These are phyloP conservation scores for Oropetium thomaeum DNA, from an alignment of 176 grass and related monocot species.

Conservation along the genomic window DNA sequence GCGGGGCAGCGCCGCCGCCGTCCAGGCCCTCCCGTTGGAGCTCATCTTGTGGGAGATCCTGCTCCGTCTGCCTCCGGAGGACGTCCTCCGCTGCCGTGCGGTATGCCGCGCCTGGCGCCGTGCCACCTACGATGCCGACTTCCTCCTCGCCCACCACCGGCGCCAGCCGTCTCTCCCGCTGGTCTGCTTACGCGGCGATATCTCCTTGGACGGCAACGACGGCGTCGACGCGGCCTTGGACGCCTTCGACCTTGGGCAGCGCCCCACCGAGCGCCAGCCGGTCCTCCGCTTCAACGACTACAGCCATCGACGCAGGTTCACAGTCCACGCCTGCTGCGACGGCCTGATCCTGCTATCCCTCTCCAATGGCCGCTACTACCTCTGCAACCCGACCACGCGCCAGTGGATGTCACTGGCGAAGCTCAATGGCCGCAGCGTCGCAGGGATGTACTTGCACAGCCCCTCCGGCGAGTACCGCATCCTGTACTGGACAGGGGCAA, in stretches of 20 bases:
- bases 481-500: neutral
- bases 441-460: neutral
- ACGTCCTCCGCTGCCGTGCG: neutral
- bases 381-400: constrained; percentile 15
- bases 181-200: neutral
- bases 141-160: neutral
- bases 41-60: neutral
- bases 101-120: neutral
- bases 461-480: neutral
- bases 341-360: constrained; percentile 1
- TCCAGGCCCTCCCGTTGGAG: neutral
- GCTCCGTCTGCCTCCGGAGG: neutral
- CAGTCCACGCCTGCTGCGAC: constrained; percentile 5
- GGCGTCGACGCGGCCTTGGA: neutral
- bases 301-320: neutral
- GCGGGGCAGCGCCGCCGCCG: too few relatives aligned
- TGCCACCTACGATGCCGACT: neutral
- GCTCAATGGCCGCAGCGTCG: neutral
- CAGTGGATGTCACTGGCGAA: neutral
- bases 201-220: neutral
- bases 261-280: neutral
- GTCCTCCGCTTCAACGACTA: neutral
- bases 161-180: constrained; percentile 7
- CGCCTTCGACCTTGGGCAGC: neutral
- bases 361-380: neutral